A percentile compares a stretch with the other conserved stretches of the same genome.
Conservation (phyloP, 495 filamentous ascomycete genomes). For the Aspergillus asperescens region DNA sequence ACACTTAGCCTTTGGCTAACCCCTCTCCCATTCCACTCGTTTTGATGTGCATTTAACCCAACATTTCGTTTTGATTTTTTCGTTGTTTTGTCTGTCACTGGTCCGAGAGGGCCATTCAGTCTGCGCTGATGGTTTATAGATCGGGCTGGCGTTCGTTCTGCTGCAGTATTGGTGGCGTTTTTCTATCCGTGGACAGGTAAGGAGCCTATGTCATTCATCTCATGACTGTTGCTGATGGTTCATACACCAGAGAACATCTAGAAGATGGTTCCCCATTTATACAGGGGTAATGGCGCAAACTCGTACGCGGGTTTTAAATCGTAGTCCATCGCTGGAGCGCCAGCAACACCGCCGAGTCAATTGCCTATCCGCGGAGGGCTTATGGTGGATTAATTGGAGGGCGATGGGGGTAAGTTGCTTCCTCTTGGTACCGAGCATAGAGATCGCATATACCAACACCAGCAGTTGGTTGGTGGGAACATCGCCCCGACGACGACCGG, state of each 20-base stretch:
- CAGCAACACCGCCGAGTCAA: slow-evolving; percentile 7
- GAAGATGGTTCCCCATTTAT: slow-evolving; percentile 16
- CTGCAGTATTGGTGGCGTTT: slow-evolving; percentile 14
- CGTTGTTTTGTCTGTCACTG: slow-evolving; percentile 10
- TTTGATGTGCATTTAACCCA: too few species aligned
- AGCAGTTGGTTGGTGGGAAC: slow-evolving; percentile 5
- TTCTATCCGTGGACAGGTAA: slow-evolving; percentile 4
- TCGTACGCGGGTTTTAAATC: slow-evolving; percentile 14
- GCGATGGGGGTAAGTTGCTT: slow-evolving; percentile 9
- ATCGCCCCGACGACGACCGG: neutral
- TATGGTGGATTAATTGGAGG: slow-evolving; percentile 1
- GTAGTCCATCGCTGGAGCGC: slow-evolving; percentile 12
- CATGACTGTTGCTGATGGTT: neutral
- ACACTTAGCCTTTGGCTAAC: slow-evolving; percentile 5
- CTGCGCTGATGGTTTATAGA: slow-evolving; percentile 19
- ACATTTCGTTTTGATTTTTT: slow-evolving; percentile 2
- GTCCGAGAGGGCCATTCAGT: slow-evolving; percentile 14
- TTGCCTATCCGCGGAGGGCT: neutral
- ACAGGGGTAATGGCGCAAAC: slow-evolving; percentile 17
- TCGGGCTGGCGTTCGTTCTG: slow-evolving; percentile 14
- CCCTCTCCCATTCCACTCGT: neutral
- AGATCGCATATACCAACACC: neutral
- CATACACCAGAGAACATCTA: neutral
- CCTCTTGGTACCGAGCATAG: neutral
- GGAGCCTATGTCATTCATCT: neutral